phyloP scores from a whole-genome alignment of 2,329 filamentous ascomycete species.

The Diaporthe sp. region DNA sequence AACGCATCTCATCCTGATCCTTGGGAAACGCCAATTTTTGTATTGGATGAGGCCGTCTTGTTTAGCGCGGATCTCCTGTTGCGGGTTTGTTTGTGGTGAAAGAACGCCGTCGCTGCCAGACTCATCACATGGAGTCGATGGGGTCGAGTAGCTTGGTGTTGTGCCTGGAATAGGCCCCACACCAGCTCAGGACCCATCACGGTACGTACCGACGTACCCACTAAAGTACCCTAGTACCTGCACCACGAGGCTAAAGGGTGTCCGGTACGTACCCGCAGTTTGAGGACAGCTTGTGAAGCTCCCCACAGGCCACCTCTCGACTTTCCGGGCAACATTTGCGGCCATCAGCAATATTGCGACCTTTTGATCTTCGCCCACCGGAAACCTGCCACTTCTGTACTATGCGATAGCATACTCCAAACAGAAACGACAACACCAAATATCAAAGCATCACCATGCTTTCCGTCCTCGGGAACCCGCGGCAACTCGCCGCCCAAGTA shows the following conservation, averaged over 20 bases:
- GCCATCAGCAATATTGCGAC: background rate
- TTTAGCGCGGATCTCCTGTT: no score
- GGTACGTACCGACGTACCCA: background rate
- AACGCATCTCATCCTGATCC: no score
- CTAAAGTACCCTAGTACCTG: background rate
- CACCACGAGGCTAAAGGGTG: background rate
- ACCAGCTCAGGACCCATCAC: background rate
- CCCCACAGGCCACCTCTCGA: conserved; percentile 26
- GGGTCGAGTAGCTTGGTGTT: background rate
- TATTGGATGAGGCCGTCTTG: background rate
- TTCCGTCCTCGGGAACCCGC: conserved; percentile 77
- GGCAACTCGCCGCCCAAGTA: conserved; percentile 84
- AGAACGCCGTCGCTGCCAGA: background rate
- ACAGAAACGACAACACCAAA: background rate
- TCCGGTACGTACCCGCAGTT: conserved; percentile 14
- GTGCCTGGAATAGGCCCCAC: background rate
- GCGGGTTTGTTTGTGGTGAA: background rate
- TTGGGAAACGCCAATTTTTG: background rate
- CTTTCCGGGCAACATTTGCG: background rate
- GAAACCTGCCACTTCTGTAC: background rate
- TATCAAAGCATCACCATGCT: conserved; percentile 66
- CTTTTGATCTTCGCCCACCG: background rate
- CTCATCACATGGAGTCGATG: background rate
- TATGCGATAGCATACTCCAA: conserved; percentile 18
- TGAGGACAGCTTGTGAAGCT: conserved; percentile 35